Percentiles rank a stretch among this genome's conserved stretches.
These are phyloP conservation scores for Hordeum vulgare DNA, from an alignment of 176 grass and related monocot species.

Conservation along the genomic window MorexV3_pseudomolecules_assembly NC_058521.1:531421816-531422315, in stretches of 20 bases:
- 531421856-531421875: conserved; percentile 94
- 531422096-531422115: background rate
- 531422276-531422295: conserved; percentile 85
- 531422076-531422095: conserved; percentile 60
- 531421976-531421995: conserved; percentile 76
- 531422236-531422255: conserved; percentile 82
- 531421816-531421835: conserved; percentile 94
- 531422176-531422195: conserved; percentile 43
- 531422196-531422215: conserved; percentile 96
- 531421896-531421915: conserved; percentile 68
- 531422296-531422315: conserved; percentile 73
- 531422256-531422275: conserved; percentile 95
- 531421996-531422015: conserved; percentile 63
- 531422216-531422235: conserved; percentile 87
- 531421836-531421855: conserved; percentile 96
- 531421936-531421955: conserved; percentile 95
- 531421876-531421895: conserved; percentile 92
- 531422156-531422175: conserved; percentile 96
- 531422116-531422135: conserved; percentile 82
- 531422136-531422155: conserved; percentile 99
- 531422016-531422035: conserved; percentile 76
- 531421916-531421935: conserved; percentile 94
- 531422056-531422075: conserved; percentile 88
- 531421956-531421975: conserved; percentile 79
- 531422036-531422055: conserved; percentile 85